Evolutionary conservation across 306 rosid genomes (phyloP).

Genomic region (Malus asiatica): DNA sequence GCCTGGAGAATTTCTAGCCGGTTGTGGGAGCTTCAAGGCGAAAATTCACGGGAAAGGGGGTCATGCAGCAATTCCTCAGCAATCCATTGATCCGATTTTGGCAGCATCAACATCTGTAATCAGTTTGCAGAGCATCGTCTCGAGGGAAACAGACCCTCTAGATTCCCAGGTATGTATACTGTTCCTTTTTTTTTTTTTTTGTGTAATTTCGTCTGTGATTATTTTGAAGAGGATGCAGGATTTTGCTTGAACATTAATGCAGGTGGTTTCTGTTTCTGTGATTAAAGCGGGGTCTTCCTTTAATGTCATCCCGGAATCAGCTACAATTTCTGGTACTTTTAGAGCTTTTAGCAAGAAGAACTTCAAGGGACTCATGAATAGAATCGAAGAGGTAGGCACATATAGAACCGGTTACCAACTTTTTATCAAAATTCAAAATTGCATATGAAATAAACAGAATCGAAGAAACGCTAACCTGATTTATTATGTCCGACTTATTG

Average conservation of each 20-base stretch:
- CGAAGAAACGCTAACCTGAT: not conserved
- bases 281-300: constrained; percentile 53
- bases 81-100: constrained; percentile 65
- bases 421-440: no score
- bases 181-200: not conserved
- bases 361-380: constrained; percentile 49
- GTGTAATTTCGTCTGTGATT: not conserved
- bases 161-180: constrained; percentile 63
- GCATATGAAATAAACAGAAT: no score
- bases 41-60: constrained; percentile 76
- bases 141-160: constrained; percentile 79
- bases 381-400: constrained; percentile 66
- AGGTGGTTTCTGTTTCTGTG: constrained; percentile 82
- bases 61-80: constrained; percentile 63
- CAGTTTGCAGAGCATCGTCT: constrained; percentile 75
- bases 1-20: constrained; percentile 79
- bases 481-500: not conserved
- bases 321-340: constrained; percentile 63
- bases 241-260: constrained; percentile 21
- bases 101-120: constrained; percentile 74
- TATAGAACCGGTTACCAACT: not conserved
- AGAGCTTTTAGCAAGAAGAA: constrained; percentile 70
- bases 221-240: not conserved
- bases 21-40: constrained; percentile 94
- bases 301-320: constrained; percentile 63